Base-by-base conservation (phyloP, 768 basidiomycete genomes). In the Xerocomellus amylosporus region DNA sequence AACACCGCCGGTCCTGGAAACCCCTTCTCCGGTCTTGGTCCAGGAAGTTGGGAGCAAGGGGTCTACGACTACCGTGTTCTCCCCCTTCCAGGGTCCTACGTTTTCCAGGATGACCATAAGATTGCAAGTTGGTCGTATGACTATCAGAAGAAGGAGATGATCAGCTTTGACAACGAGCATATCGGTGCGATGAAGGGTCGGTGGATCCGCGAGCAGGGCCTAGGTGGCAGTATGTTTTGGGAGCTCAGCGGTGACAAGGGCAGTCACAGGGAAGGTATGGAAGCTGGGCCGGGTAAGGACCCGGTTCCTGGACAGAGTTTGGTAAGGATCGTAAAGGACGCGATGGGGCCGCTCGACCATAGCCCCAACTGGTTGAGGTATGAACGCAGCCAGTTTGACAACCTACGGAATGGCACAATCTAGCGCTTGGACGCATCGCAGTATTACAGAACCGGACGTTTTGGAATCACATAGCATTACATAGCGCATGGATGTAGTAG, bases 181-280 rank as follows among this genome's bases (percentile, higher is more conserved):
- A 79, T 90, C 2, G 91, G 80, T 3, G 68, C 70, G 48, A 79
- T 80, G 79, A 94, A 95, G 70, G 91, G 89, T 14, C 78, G 80
- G 54, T 98, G 87, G 75, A 93, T 98, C 65, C 76, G 75, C 62
- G 77, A 81, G 34, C 81, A 87, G 65, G 81, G 83, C 0, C 74
- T 98, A 5, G 91, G 90, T 7, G 97, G 97, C 0, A 89, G 88
- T 51, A 99, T 99, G 97, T 87, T 87, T 61, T 93, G 91, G 92
- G 92, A 95, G 69, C 76, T 96, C 39, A 88, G 87, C 60, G 93
- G 91, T 3, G 96, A 98, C 73, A 92, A 93, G 68, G 83, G 83
- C 2, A 73, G 73, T 5, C 61, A 69, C 30, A 79, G 88, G 48
- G 83, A 87, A 37, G 88, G 82, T 14, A 86, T 91, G 83, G 89